A percentile compares a stretch with the other conserved stretches of the same genome.
Conservation (phyloP, 2,329 filamentous ascomycete species). For the Elsinoe fawcettii region DNA sequence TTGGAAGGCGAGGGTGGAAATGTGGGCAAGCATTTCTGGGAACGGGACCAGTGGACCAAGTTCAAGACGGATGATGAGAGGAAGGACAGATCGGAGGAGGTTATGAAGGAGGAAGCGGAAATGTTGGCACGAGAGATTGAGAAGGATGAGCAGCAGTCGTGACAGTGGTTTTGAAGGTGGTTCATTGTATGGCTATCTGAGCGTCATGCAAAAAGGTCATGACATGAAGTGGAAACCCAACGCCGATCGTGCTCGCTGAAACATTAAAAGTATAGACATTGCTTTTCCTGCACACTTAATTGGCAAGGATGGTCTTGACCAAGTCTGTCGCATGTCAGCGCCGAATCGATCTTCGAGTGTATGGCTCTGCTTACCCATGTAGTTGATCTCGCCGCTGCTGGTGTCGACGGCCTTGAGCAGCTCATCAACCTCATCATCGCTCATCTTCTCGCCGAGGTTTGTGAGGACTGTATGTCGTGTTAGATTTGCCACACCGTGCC, state of each 20-base stretch:
- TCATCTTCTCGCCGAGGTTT: constrained; percentile 98
- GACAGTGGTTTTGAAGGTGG: neutral
- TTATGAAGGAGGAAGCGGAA: constrained; percentile 73
- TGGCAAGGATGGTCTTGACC: constrained; percentile 36
- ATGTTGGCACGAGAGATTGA: constrained; percentile 53
- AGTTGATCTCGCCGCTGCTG: constrained; percentile 93
- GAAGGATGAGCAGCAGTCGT: constrained; percentile 29
- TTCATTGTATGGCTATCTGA: constrained; percentile 7
- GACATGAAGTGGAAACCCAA: constrained; percentile 7
- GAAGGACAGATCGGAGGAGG: constrained; percentile 57
- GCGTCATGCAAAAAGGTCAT: constrained; percentile 11
- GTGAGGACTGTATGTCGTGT: constrained; percentile 60
- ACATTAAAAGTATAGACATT: constrained; percentile 14
- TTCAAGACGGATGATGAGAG: constrained; percentile 46
- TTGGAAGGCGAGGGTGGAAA: constrained; percentile 82
- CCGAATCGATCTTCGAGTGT: constrained; percentile 5
- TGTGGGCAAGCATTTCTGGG: constrained; percentile 62
- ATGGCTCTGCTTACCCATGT: constrained; percentile 60
- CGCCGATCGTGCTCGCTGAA: constrained; percentile 14
- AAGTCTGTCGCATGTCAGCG: constrained; percentile 25
- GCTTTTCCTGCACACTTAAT: constrained; percentile 22
- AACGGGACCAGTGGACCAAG: constrained; percentile 33
- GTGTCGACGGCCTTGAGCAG: constrained; percentile 97
- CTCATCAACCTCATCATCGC: constrained; percentile 97
- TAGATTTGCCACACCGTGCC: neutral